These are phyloP conservation scores for Drechslerella stenobrocha DNA, from an alignment of 2,329 filamentous ascomycete genomes.

Conservation along the genomic window DNA sequence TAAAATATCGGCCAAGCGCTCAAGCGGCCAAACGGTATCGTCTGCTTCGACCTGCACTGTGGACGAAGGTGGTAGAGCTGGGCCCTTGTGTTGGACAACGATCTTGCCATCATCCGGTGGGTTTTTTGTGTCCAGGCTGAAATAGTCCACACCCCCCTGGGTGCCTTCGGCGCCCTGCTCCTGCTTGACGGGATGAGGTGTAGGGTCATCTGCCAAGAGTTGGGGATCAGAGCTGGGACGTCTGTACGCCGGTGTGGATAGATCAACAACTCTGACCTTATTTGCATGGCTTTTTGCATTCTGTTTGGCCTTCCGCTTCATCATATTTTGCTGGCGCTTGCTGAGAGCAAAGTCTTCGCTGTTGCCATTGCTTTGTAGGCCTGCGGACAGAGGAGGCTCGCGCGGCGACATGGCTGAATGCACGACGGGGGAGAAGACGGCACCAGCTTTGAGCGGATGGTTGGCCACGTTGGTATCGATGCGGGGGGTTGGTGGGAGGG, in stretches of 20 bases:
- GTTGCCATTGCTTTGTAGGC: constrained; percentile 55
- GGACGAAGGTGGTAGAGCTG: constrained; percentile 64
- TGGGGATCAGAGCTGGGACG: constrained; percentile 54
- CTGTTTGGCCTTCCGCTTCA: constrained; percentile 91
- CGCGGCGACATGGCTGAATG: constrained; percentile 59
- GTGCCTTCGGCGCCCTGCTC: constrained; percentile 65
- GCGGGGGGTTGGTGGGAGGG: constrained; percentile 56
- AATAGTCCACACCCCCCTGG: constrained; percentile 75
- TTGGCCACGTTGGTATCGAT: constrained; percentile 61
- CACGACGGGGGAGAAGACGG: constrained; percentile 57
- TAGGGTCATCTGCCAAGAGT: constrained; percentile 57
- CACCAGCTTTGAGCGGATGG: constrained; percentile 56
- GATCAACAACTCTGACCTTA: constrained; percentile 85
- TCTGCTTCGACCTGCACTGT: constrained; percentile 85
- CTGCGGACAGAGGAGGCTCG: constrained; percentile 55
- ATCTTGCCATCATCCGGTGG: constrained; percentile 89
- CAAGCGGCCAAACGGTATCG: constrained; percentile 88
- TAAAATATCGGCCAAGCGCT: constrained; percentile 89
- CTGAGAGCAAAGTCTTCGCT: constrained; percentile 74
- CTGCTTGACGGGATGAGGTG: constrained; percentile 64
- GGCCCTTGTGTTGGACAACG: constrained; percentile 92
- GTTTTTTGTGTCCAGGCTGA: constrained; percentile 77
- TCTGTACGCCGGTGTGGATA: constrained; percentile 60
- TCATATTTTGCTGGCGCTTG: constrained; percentile 87
- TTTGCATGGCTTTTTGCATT: constrained; percentile 86